Evolutionary conservation across 2,329 filamentous ascomycete species (phyloP), one percentile per base, ranked within the genome.

Genomic region (Tricladium varicosporioides): DNA sequence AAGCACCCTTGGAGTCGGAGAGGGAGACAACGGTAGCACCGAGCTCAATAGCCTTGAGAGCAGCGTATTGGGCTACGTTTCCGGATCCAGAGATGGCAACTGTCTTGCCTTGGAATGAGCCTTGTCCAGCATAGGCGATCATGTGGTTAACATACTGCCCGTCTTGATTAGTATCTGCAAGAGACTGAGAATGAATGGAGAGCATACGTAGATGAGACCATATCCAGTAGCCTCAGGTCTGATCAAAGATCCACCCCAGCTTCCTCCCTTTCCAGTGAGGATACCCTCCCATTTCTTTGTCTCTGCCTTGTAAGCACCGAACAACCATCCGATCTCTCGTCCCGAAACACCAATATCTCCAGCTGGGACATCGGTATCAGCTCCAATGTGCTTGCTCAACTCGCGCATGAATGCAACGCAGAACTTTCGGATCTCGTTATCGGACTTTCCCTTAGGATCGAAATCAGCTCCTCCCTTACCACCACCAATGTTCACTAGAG

Each of bases 391-490:
- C 79, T 91, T 92, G 80, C 83, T 89, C 62, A 99, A 85, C 81
- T 97, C 91, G 68, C 86, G 87, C 94, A 97, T 97, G 82, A 97
- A 99, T 59, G 92, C 79, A 65, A 89, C 86, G 80, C 93, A 97
- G 84, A 99, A 97, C 73, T 91, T 90, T 72, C 94, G 90, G 79
- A 97, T 97, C 84, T 97, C 94, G 74, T 86, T 89, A 78, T 99
- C 92, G 55, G 88, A 89, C 85, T 97, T 97, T 80, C 92, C 92
- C 85, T 97, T 99, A 75, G 94, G 94, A 78, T 97, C 92, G 75
- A 99, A 97, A 81, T 97, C 94, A 74, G 93, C 88, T 71, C 94
- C 94, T 78, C 94, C 94, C 82, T 97, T 97, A 72, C 89, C 94
- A 79, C 94, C 94, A 65, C 94, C 94, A 86, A 99, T 97, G 80